Evolutionary conservation across 306 rosid genomes (phyloP).

Genomic region (Carpinus fangiana): DNA sequence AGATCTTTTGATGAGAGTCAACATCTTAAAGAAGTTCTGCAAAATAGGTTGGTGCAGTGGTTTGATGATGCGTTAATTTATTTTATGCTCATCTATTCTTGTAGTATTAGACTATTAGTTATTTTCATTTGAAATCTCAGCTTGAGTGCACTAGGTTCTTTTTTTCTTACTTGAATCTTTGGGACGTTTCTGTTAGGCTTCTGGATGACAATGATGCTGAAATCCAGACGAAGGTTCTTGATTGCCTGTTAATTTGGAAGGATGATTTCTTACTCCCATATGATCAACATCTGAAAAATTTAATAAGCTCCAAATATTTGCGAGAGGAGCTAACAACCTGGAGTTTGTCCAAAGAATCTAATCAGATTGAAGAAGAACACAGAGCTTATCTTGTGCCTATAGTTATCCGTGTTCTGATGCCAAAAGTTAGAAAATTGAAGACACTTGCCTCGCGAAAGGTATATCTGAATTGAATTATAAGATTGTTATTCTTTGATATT

Average conservation of each 20-base stretch:
- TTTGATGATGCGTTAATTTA: slow-evolving; percentile 11
- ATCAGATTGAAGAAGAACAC: slow-evolving; percentile 63
- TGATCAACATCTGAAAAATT: slow-evolving; percentile 66
- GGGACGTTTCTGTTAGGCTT: slow-evolving; percentile 56
- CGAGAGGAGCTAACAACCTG: slow-evolving; percentile 90
- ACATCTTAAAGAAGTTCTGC: slow-evolving; percentile 75
- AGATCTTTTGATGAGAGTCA: slow-evolving; percentile 59
- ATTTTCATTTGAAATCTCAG: slow-evolving; percentile 3
- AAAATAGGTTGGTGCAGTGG: slow-evolving; percentile 58
- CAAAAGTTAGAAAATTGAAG: slow-evolving; percentile 84
- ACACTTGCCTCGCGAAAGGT: slow-evolving; percentile 89
- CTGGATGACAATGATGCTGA: slow-evolving; percentile 90
- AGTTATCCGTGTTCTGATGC: slow-evolving; percentile 79
- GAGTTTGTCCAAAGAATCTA: slow-evolving; percentile 78
- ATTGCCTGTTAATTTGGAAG: slow-evolving; percentile 78
- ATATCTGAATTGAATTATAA: slow-evolving; percentile 6
- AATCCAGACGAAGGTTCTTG: slow-evolving; percentile 77
- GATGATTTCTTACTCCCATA: slow-evolving; percentile 69
- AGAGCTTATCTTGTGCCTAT: slow-evolving; percentile 68
- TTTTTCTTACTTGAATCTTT: slow-evolving; percentile 7
- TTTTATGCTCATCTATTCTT: slow-evolving; percentile 6
- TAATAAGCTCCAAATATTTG: slow-evolving; percentile 52
- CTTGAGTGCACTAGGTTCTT: not conserved
- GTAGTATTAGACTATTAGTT: not conserved
- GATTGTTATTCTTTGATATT: slow-evolving; percentile 6